phyloP scores from a whole-genome alignment of 1,284 basidiomycete genomes.

The Tylopilus sp. region DNA sequence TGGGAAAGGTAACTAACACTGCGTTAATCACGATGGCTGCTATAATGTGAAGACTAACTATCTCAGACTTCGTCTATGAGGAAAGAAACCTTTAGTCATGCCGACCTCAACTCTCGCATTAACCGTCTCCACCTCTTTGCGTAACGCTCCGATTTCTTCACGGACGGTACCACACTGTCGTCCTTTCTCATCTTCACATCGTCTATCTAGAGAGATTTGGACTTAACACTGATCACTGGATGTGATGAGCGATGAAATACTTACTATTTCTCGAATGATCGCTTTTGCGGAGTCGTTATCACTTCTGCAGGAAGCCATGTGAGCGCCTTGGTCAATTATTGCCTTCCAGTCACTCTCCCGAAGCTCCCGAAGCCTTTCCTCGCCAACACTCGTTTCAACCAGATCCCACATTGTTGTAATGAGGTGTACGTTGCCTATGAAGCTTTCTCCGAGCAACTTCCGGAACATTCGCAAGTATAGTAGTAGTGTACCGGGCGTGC shows the following conservation, averaged over 20 bases:
- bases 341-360: slow-evolving; percentile 14
- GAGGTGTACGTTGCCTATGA: slow-evolving; percentile 12
- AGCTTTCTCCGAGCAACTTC: slow-evolving; percentile 13
- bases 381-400: slow-evolving; percentile 9
- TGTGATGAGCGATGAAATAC: neutral
- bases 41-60: too few species aligned
- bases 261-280: neutral
- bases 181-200: neutral
- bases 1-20: too few species aligned
- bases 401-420: slow-evolving; percentile 34
- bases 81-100: too few species aligned
- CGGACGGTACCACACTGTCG: slow-evolving; percentile 34
- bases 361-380: slow-evolving; percentile 18
- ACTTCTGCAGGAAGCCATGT: slow-evolving; percentile 7
- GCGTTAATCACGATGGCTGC: too few species aligned
- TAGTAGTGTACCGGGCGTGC: slow-evolving; percentile 53
- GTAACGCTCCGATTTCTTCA: slow-evolving; percentile 8
- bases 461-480: slow-evolving; percentile 46
- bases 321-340: slow-evolving; percentile 16
- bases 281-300: slow-evolving; percentile 13
- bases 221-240: too few species aligned
- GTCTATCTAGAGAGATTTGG: neutral
- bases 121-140: too few species aligned
- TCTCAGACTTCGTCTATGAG: too few species aligned
- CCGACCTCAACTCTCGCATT: too few species aligned